These are phyloP conservation scores for Leptographium flavum DNA, from an alignment of 2,329 filamentous ascomycete species.

Conservation along the genomic window DNA sequence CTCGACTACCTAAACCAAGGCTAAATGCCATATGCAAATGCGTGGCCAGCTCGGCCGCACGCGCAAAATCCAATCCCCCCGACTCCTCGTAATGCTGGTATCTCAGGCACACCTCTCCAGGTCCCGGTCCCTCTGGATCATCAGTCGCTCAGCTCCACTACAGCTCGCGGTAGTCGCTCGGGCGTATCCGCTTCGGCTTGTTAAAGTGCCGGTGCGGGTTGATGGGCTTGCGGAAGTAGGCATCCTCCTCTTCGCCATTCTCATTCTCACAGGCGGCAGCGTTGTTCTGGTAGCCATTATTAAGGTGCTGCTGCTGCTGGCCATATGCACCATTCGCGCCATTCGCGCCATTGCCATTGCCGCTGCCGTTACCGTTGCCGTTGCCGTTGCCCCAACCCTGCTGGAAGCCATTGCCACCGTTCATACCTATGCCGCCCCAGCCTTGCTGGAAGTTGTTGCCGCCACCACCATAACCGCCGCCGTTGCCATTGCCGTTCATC, in stretches of 20 bases:
- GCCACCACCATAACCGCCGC: background rate
- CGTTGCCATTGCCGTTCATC: background rate
- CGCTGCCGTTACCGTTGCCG: background rate
- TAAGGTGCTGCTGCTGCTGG: constrained; percentile 4
- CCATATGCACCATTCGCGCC: background rate
- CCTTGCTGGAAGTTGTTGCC: constrained; percentile 1
- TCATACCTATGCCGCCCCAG: constrained; percentile 13
- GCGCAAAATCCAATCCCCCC: too few species aligned
- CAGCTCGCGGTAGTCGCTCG: constrained; percentile 82
- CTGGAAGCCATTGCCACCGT: constrained; percentile 13
- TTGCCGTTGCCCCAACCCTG: constrained; percentile 1
- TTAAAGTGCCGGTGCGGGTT: constrained; percentile 87
- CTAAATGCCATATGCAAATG: too few species aligned
- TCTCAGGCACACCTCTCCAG: too few species aligned
- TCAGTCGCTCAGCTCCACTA: constrained; percentile 20
- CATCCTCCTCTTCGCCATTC: constrained; percentile 61
- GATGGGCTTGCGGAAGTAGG: constrained; percentile 90
- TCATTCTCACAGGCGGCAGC: constrained; percentile 10
- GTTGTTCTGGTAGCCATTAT: constrained; percentile 5
- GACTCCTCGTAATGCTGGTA: too few species aligned
- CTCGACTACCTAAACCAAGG: too few species aligned
- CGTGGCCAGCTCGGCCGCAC: too few species aligned
- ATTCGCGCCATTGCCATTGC: background rate
- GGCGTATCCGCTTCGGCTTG: constrained; percentile 62
- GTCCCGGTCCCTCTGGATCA: too few species aligned